Evolutionary conservation across 371 early-diverging fungal genomes (phyloP), one percentile per base, ranked within the genome.

Genomic region (Circinella minor): DNA sequence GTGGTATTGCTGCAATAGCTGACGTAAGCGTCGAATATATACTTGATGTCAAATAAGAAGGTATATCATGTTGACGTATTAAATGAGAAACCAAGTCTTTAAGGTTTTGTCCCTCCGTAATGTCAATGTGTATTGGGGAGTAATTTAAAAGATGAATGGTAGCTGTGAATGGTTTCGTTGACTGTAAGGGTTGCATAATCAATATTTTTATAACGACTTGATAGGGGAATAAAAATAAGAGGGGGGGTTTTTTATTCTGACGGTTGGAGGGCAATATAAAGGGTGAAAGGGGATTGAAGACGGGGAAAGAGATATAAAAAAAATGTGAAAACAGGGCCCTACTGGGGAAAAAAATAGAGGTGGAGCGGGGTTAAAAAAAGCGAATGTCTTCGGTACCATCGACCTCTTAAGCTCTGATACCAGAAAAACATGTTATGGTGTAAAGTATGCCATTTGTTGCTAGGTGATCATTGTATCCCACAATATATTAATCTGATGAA

Each of bases 11-110:
- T 37, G 20, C 4, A 18, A 36, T 68, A 14, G 68, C 48, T 13
- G 71, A 49, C 39, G 18, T 61, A 3, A 83, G 75, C 15, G 76
- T 76, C 14, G 86, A 82, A 51, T 82, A 69, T 17, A 86, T 61
- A n/a, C 80, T 75, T 18, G 77, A 70, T 36, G 80, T 79, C n/a
- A 80, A 71, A 67, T 82, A 86, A 36, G 75, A 63, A 37, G 84
- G 86, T 3, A 86, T 72, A 74, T 72, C 62, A 14, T 86, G 72
- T 43, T 74, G 71, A 9, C 69, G 68, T 65, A 78, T 68, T 34
- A 72, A 54, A 51, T 80, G 72, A 4, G 77, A 66, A 27, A 84
- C 76, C 49, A 72, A 71, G 71, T 84, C 84, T 55, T 76, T 63
- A 1, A 72, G 15, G 55, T 59, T 55, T 13, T 63, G 48, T 11